Conservation (phyloP, 2,329 filamentous ascomycete species). For the Phaeosphaeriaceae sp. region DNA sequence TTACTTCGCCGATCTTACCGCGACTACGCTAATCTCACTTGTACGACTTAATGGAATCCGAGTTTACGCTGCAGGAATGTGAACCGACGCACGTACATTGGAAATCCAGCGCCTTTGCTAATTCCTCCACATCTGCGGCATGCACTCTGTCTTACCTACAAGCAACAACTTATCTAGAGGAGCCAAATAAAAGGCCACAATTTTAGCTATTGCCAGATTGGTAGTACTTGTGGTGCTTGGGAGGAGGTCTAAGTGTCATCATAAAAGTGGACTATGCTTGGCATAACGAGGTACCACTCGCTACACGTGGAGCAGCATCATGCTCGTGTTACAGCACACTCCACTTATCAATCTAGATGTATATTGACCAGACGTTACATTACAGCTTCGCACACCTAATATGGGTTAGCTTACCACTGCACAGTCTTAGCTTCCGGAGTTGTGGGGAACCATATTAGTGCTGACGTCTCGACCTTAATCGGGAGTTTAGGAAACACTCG, state of each 20-base stretch:
- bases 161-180: too few species aligned
- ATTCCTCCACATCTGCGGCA: too few species aligned
- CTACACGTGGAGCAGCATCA: slow-evolving; percentile 10
- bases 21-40: too few species aligned
- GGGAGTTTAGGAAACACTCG: slow-evolving; percentile 14
- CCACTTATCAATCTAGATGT: background rate
- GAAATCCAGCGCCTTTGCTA: too few species aligned
- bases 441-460: slow-evolving; percentile 45
- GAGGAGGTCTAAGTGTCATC: slow-evolving; percentile 16
- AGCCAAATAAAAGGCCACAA: too few species aligned
- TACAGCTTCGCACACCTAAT: slow-evolving; percentile 12
- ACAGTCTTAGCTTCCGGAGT: slow-evolving; percentile 32
- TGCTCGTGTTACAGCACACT: slow-evolving; percentile 1
- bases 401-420: slow-evolving; percentile 16
- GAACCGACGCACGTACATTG: too few species aligned
- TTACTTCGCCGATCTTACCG: too few species aligned
- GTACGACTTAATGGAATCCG: too few species aligned
- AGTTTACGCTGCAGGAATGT: too few species aligned
- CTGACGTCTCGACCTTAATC: slow-evolving; percentile 7
- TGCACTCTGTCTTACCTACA: too few species aligned
- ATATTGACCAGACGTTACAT: slow-evolving; percentile 9
- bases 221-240: background rate
- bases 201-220: too few species aligned
- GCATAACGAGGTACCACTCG: slow-evolving; percentile 9
- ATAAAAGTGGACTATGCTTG: slow-evolving; percentile 6